A percentile compares a stretch with the other conserved stretches of the same genome.
These are phyloP conservation scores for Sphagnum tenellum DNA, from an alignment of 225 moss, liverwort and hornwort genomes.

Conservation along the genomic window DNA sequence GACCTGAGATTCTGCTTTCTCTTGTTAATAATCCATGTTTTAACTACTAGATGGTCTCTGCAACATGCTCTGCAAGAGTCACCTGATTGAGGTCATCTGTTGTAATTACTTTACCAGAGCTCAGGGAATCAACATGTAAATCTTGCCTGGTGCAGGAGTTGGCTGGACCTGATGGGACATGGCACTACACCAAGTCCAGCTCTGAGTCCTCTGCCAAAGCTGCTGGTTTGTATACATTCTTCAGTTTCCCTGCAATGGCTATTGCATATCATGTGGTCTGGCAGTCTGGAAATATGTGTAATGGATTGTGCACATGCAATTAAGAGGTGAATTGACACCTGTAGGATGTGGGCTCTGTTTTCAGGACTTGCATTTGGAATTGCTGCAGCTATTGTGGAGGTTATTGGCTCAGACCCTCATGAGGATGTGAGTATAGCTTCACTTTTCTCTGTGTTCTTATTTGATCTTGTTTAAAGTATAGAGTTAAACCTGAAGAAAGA, in stretches of 20 bases:
- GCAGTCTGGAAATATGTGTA: background rate
- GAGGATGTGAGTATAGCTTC: slow-evolving; percentile 11
- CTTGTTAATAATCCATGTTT: no score
- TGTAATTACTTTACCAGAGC: background rate
- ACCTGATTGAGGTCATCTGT: no score
- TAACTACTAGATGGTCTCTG: no score
- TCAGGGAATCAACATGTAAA: background rate
- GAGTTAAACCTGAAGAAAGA: background rate
- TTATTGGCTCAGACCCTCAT: slow-evolving; percentile 15
- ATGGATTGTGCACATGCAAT: background rate
- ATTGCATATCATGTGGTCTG: background rate
- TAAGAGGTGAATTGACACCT: background rate
- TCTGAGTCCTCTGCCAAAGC: slow-evolving; percentile 25
- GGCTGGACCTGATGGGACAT: slow-evolving; percentile 19
- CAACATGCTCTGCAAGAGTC: no score
- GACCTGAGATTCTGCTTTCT: no score
- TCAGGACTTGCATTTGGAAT: slow-evolving; percentile 28
- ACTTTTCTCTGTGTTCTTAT: background rate
- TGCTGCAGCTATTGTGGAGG: slow-evolving; percentile 30
- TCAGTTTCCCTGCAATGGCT: background rate
- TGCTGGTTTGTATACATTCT: slow-evolving; percentile 14
- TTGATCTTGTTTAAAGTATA: background rate
- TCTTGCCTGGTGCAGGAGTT: slow-evolving; percentile 11
- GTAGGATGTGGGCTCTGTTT: background rate
- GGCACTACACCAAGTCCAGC: slow-evolving; percentile 24